Evolutionary conservation across 805 yeast species (phyloP).

Genomic region (Metschnikowia sp.): DNA sequence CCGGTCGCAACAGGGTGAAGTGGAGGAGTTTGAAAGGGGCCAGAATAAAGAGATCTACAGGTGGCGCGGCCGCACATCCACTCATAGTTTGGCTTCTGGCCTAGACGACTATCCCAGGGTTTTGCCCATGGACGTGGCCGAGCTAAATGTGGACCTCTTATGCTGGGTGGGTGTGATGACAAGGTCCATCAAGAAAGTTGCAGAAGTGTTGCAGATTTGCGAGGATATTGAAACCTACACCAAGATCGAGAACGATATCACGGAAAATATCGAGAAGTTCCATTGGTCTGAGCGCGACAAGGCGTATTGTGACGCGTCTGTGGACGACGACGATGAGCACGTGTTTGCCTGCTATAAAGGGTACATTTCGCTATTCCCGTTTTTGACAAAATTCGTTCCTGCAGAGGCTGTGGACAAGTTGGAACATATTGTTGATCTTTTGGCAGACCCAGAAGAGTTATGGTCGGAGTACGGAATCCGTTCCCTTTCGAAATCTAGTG

Average conservation of each 20-base stretch:
- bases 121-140: constrained; percentile 76
- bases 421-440: constrained; percentile 48
- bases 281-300: constrained; percentile 75
- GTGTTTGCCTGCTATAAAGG: constrained; percentile 82
- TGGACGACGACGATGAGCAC: constrained; percentile 67
- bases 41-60: constrained; percentile 62
- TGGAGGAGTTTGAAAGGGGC: constrained; percentile 65
- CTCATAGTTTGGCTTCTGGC: constrained; percentile 90
- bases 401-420: constrained; percentile 46
- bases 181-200: constrained; percentile 70
- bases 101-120: constrained; percentile 94
- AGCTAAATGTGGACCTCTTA: constrained; percentile 82
- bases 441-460: constrained; percentile 67
- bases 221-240: constrained; percentile 59
- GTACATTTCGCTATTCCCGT: constrained; percentile 83
- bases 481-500: constrained; percentile 68
- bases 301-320: constrained; percentile 79
- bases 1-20: constrained; percentile 70
- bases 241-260: constrained; percentile 52
- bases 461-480: constrained; percentile 81
- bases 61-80: constrained; percentile 88
- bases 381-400: constrained; percentile 61
- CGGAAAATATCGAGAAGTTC: constrained; percentile 60
- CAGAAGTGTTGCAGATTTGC: constrained; percentile 53
- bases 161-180: constrained; percentile 96